Base-by-base conservation (phyloP, 441 rosid species). In the Adansonia rubrostipa region DNA sequence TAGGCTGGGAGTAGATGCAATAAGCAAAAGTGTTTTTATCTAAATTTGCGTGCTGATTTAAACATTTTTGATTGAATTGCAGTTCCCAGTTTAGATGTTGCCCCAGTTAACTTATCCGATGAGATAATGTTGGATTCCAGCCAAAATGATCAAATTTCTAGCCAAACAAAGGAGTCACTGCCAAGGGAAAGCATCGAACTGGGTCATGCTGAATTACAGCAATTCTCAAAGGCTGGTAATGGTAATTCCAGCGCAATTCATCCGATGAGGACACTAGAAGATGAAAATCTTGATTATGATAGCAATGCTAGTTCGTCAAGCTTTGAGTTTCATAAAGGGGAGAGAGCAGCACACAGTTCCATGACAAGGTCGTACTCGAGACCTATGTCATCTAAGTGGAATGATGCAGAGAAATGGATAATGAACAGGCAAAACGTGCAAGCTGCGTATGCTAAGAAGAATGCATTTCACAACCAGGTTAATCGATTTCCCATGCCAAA, bases 401-500 rank as follows among this genome's bases (percentile, higher is more conserved):
- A 94, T 58, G 97, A 96, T 82, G 99, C 99, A 0, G 98, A 96
- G 89, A 96, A 96, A 80, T 96, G 99, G 99, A 92, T 96, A 63
- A 83, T 92, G 87, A 92, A 82, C 73, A 92, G 87, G 85, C 97
- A 92, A 80, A 91, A 82, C 77, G 33, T 80, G 60, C 87, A 85
- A 65, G 83, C 73, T 44, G 78, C 78, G 74, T 68, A 79, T 82
- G 77, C 86, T 45, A 92, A 88, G 85, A 96, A 92, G 87, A 88
- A 80, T 80, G 78, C 74, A 47, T 79, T 75, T 33, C 73, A 85
- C 51, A 87, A 84, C 87, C 97, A 91, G 80, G 84, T 85, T 53
- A 91, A 84, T 74, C 85, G 94, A 33, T 28, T 90, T 64, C 87
- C 89, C 0, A 67, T 61, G 42, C 14, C 84, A 11, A 89, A 81